Conservation (phyloP, 805 yeast genomes). For the Candida gorgasii region DNA sequence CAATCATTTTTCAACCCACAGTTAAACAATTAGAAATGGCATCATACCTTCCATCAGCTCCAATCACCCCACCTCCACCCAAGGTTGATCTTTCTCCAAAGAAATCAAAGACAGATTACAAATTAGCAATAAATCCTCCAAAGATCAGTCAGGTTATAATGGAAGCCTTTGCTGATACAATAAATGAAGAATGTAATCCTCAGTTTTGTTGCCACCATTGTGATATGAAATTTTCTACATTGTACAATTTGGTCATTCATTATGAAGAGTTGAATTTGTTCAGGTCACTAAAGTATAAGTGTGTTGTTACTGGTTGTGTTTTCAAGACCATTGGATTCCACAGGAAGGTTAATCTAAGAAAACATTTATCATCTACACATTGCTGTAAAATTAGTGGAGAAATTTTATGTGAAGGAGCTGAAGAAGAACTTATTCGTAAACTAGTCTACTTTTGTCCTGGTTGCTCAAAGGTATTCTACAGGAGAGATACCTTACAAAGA, state of each 20-base stretch:
- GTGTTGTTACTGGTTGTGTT: conserved; percentile 33
- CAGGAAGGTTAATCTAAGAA: conserved; percentile 29
- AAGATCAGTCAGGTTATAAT: conserved; percentile 1
- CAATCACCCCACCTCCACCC: background rate
- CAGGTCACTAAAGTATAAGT: conserved; percentile 19
- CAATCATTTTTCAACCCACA: too few relatives aligned
- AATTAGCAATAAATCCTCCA: background rate
- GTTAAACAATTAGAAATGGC: too few relatives aligned
- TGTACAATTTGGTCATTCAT: conserved; percentile 21
- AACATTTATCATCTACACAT: conserved; percentile 29
- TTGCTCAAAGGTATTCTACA: conserved; percentile 14
- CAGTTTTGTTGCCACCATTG: conserved; percentile 12
- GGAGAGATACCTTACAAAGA: conserved; percentile 16
- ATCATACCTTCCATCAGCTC: too few relatives aligned
- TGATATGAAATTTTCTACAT: conserved; percentile 1
- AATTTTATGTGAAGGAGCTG: background rate
- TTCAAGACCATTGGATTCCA: conserved; percentile 30
- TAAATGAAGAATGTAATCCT: background rate
- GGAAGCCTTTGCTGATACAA: background rate
- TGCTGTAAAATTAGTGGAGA: conserved; percentile 13
- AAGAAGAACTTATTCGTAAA: conserved; percentile 1
- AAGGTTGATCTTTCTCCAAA: conserved; percentile 6
- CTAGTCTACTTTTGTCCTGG: conserved; percentile 14
- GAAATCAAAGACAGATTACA: background rate
- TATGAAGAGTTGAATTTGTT: conserved; percentile 20